Base-by-base conservation (phyloP, 2,329 filamentous ascomycete genomes). In the Xylariomycetidae sp. region DNA sequence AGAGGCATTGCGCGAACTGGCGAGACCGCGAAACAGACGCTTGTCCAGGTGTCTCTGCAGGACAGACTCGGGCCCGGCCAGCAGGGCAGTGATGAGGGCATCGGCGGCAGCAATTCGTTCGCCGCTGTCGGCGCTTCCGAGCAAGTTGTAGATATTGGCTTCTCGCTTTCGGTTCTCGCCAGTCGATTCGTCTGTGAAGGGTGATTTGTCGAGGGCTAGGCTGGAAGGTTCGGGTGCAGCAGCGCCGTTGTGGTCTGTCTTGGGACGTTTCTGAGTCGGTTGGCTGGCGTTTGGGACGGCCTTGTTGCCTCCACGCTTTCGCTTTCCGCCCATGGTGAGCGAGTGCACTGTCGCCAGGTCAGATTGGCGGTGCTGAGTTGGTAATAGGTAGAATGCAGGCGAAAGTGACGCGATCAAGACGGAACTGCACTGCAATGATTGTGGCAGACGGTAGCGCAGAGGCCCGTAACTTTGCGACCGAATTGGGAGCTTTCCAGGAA, bases 1-100 rank as follows among this genome's bases (percentile, higher is more conserved):
- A 13, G 90, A 87, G 10, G 85, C 86, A 63, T 95, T 95, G 37
- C 87, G 80, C 34, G 87, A 82, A 56, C 88, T 95, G 40, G 89
- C 88, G 13, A 96, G 76, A 25, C 92, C 92, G 34, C 85, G 79
- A 57, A 95, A 86, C 23, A 98, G 68, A 17, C 83, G 73, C 53
- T 75, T 74, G 43, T 77, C 73, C 19, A 82, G 61, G 47, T 82
- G 77, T 38, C 74, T 64, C 45, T 68, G 57, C 10, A 82, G 61
- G 3, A 74, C 69, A 1, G 61, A 47, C 52, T 80, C 74, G 14
- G 72, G 59, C 26, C 61, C 64, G 24, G 57, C 67, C 1, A 80
- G 52, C 2, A 82, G 64, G 6, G 70, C 69, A 0, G 70, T 71
- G 5, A 80, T 58, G 19, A 81, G 72, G 15, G 68, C 72, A 39